A percentile compares a stretch with the other conserved stretches of the same genome.
Evolutionary conservation across 495 filamentous ascomycete species (phyloP).

Genomic region (Penicillium arizonense): DNA sequence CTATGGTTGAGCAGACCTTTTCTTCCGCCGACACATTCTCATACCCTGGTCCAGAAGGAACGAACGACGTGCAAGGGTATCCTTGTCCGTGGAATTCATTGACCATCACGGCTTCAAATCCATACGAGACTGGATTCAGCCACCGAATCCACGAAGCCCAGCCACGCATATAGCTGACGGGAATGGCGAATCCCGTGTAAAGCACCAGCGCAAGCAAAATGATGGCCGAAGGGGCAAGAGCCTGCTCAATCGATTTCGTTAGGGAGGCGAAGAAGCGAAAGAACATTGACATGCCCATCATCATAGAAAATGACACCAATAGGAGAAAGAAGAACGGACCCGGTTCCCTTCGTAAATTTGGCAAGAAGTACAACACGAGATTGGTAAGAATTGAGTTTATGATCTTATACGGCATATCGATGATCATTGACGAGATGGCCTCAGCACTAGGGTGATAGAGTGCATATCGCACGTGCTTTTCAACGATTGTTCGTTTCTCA

Average conservation of each 20-base stretch:
- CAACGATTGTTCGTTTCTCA: conserved; percentile 63
- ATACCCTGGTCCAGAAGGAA: conserved; percentile 53
- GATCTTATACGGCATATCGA: conserved; percentile 60
- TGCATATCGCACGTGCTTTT: conserved; percentile 65
- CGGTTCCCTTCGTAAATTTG: conserved; percentile 46
- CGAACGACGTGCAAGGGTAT: conserved; percentile 32
- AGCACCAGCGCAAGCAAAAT: conserved; percentile 51
- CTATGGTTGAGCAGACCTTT: conserved; percentile 45
- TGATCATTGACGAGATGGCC: conserved; percentile 58
- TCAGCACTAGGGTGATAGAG: conserved; percentile 68
- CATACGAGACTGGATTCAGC: conserved; percentile 49
- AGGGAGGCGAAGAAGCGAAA: conserved; percentile 52
- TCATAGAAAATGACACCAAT: conserved; percentile 53
- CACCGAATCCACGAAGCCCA: conserved; percentile 57
- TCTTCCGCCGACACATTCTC: conserved; percentile 28
- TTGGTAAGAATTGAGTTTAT: conserved; percentile 52
- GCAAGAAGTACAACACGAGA: conserved; percentile 61
- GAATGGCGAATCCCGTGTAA: conserved; percentile 53
- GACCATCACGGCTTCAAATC: conserved; percentile 50
- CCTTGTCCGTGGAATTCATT: conserved; percentile 60
- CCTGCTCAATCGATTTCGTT: conserved; percentile 50
- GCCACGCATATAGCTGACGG: conserved; percentile 47
- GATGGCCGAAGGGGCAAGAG: conserved; percentile 49
- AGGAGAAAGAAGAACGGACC: conserved; percentile 62
- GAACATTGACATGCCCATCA: conserved; percentile 59